Conservation (phyloP, 2,329 filamentous ascomycete species). For the Podosphaera fusca region DNA sequence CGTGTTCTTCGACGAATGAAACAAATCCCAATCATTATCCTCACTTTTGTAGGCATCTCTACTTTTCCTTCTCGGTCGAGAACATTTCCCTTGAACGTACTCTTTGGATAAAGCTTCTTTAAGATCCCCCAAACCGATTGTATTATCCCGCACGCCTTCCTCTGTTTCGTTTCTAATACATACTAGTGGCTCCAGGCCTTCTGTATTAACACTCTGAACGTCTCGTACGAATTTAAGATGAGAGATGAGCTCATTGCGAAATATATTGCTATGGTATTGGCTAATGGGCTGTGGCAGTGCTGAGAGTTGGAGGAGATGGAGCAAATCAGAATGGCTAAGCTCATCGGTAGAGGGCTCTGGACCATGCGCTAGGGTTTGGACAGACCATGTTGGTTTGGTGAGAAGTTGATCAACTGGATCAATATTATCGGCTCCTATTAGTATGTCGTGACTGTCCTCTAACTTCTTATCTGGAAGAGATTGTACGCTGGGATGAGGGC, state of each 20-base stretch:
- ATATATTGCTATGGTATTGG: conserved; percentile 31
- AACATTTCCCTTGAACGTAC: conserved; percentile 27
- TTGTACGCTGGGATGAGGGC: too few species aligned
- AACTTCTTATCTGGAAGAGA: too few species aligned
- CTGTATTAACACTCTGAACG: conserved; percentile 58
- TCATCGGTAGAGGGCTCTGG: conserved; percentile 10
- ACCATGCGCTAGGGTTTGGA: conserved; percentile 23
- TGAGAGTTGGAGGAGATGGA: conserved; percentile 70
- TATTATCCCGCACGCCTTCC: conserved; percentile 28
- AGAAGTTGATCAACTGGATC: conserved; percentile 24
- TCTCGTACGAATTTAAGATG: conserved; percentile 83
- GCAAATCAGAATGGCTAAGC: conserved; percentile 39
- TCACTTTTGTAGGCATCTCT: background rate
- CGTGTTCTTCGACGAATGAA: background rate
- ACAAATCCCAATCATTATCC: background rate
- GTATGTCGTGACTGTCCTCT: too few species aligned
- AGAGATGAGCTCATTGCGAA: conserved; percentile 50
- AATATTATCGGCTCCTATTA: background rate
- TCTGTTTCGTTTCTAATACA: conserved; percentile 62
- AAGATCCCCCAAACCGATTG: conserved; percentile 28
- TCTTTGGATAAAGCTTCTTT: conserved; percentile 34
- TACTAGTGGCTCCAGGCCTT: conserved; percentile 46
- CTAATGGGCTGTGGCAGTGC: conserved; percentile 53
- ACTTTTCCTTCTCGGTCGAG: conserved; percentile 11
- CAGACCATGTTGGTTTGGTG: conserved; percentile 62